Conservation (phyloP, 805 yeast genomes). For the Candida adriatica region DNA sequence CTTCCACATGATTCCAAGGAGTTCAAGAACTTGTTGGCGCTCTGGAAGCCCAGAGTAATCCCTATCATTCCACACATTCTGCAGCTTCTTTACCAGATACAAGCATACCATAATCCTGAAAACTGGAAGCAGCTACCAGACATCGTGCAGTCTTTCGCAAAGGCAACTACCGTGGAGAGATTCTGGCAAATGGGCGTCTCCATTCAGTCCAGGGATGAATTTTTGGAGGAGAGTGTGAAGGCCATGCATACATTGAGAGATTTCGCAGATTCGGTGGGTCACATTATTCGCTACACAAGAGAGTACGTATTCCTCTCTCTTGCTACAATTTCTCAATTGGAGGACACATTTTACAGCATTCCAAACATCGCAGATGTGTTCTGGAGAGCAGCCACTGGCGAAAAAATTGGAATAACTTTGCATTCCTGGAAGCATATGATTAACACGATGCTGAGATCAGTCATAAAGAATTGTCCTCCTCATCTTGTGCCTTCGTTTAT, state of each 20-base stretch:
- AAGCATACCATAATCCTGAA: slow-evolving; percentile 88
- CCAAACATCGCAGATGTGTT: slow-evolving; percentile 72
- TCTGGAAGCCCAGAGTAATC: slow-evolving; percentile 92
- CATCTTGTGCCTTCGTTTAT: slow-evolving; percentile 61
- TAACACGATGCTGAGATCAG: slow-evolving; percentile 79
- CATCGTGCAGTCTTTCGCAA: slow-evolving; percentile 89
- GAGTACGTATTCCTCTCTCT: slow-evolving; percentile 91
- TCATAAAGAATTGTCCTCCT: slow-evolving; percentile 83
- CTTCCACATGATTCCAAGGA: slow-evolving; percentile 73
- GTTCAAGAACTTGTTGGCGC: slow-evolving; percentile 51
- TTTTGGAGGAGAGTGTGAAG: slow-evolving; percentile 87
- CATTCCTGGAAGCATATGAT: slow-evolving; percentile 98
- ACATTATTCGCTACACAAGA: slow-evolving; percentile 88
- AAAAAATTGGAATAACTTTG: slow-evolving; percentile 75
- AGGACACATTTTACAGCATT: slow-evolving; percentile 79
- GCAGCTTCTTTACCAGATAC: slow-evolving; percentile 82
- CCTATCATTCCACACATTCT: slow-evolving; percentile 89
- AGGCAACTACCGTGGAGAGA: slow-evolving; percentile 81
- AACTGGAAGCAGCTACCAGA: slow-evolving; percentile 86
- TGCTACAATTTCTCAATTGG: slow-evolving; percentile 84
- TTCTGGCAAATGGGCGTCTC: slow-evolving; percentile 99
- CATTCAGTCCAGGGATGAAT: slow-evolving; percentile 87
- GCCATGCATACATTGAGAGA: slow-evolving; percentile 93
- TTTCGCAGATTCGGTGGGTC: slow-evolving; percentile 97
- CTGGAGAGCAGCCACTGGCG: slow-evolving; percentile 76